These are phyloP conservation scores for Dictyostelium brefeldianum DNA, from an alignment of 78 protist species.

Conservation along the genomic window DNA sequence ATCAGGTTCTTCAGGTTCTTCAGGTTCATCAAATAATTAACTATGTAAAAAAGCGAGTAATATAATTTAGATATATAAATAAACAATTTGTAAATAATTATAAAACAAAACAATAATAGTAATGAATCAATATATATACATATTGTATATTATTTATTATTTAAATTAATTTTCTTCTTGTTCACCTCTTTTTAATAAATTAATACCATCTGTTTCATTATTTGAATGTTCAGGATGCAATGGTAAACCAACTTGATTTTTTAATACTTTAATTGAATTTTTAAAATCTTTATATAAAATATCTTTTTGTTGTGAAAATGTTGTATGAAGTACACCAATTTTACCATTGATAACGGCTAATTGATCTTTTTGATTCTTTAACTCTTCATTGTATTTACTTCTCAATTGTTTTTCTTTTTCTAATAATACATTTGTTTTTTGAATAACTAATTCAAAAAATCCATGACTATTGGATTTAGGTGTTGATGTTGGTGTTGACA, in stretches of 20 bases:
- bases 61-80: too few relatives aligned
- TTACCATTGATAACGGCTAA: neutral
- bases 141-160: neutral
- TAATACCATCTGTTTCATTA: too few relatives aligned
- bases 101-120: too few relatives aligned
- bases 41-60: too few relatives aligned
- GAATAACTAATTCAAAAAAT: neutral
- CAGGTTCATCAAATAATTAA: too few relatives aligned
- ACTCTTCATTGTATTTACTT: neutral
- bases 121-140: too few relatives aligned
- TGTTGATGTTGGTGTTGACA: neutral
- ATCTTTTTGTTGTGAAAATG: slow-evolving; percentile 17
- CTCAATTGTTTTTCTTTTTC: neutral
- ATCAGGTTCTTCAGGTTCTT: too few relatives aligned
- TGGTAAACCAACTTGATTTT: slow-evolving; percentile 1
- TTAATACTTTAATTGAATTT: neutral
- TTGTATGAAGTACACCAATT: neutral
- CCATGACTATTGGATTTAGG: neutral
- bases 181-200: neutral
- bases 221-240: neutral
- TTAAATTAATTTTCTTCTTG: neutral
- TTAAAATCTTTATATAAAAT: neutral
- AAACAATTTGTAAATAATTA: too few relatives aligned
- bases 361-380: neutral
- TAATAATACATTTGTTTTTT: neutral